phyloP scores from a whole-genome alignment of 75 land plant species.

The Cryptomeria japonica region DNA sequence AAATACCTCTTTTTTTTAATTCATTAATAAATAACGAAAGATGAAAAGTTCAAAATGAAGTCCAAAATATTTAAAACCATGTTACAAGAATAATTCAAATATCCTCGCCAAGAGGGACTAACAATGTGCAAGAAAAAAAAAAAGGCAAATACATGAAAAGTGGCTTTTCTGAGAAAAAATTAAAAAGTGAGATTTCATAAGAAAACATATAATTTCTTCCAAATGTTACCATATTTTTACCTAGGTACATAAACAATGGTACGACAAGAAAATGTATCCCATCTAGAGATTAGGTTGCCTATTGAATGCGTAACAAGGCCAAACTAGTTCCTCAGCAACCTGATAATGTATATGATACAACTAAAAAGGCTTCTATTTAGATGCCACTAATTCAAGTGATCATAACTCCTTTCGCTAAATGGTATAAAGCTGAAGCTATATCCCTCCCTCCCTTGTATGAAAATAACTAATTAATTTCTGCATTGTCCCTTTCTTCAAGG shows the following conservation, averaged over 20 bases:
- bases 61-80: not conserved
- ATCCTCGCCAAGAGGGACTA: not conserved
- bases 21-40: not conserved
- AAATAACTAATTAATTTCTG: not conserved
- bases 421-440: not conserved
- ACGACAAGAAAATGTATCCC: not conserved
- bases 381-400: not conserved
- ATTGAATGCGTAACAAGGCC: not conserved
- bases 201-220: not conserved
- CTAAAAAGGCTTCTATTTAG: not conserved
- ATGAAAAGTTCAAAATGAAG: not conserved
- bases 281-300: not conserved
- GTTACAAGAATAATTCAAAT: not conserved
- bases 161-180: not conserved
- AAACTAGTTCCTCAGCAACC: not conserved
- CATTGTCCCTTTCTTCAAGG: not conserved
- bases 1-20: not conserved
- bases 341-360: constrained; percentile 1
- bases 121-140: not conserved
- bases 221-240: not conserved
- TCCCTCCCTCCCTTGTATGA: not conserved
- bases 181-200: not conserved
- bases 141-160: not conserved
- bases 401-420: not conserved
- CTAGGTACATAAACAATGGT: not conserved